phyloP scores from a whole-genome alignment of 2,329 filamentous ascomycete species.

The Xylaria sp. region DNA sequence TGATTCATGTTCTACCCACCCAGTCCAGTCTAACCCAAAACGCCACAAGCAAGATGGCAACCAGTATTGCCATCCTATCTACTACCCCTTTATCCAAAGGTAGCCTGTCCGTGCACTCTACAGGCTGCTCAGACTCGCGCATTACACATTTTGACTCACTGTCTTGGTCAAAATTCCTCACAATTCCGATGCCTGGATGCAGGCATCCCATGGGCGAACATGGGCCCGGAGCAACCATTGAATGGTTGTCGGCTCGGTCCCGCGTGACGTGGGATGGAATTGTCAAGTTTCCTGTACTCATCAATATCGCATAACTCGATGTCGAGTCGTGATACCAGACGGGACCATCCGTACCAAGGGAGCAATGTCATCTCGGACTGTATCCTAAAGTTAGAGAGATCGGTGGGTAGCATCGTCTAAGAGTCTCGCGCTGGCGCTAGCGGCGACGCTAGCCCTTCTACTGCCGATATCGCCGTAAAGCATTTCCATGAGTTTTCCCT shows the following conservation, averaged over 20 bases:
- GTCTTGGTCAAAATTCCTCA: background rate
- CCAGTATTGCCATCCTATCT: background rate
- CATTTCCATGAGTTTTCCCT: slow-evolving; percentile 83
- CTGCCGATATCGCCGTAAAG: slow-evolving; percentile 67
- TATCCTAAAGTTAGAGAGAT: slow-evolving; percentile 6
- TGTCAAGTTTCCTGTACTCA: background rate
- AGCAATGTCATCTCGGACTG: slow-evolving; percentile 8
- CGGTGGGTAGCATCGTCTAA: slow-evolving; percentile 23
- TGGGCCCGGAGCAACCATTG: background rate
- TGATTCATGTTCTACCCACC: slow-evolving; percentile 10
- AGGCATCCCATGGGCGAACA: background rate
- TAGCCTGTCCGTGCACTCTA: background rate
- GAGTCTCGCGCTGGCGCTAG: slow-evolving; percentile 37
- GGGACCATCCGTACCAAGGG: background rate
- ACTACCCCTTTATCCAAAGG: background rate
- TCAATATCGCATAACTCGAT: background rate
- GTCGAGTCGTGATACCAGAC: slow-evolving; percentile 3
- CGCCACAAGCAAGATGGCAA: slow-evolving; percentile 15
- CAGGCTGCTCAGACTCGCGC: background rate
- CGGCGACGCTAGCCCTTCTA: slow-evolving; percentile 39
- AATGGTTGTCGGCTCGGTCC: background rate
- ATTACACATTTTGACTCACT: background rate
- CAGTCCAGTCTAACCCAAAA: slow-evolving; percentile 25
- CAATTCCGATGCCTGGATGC: background rate
- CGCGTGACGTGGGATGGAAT: background rate